These are phyloP conservation scores for Dendrobium catenatum DNA, from an alignment of 106 monocot genomes.

Conservation along the genomic window DNA sequence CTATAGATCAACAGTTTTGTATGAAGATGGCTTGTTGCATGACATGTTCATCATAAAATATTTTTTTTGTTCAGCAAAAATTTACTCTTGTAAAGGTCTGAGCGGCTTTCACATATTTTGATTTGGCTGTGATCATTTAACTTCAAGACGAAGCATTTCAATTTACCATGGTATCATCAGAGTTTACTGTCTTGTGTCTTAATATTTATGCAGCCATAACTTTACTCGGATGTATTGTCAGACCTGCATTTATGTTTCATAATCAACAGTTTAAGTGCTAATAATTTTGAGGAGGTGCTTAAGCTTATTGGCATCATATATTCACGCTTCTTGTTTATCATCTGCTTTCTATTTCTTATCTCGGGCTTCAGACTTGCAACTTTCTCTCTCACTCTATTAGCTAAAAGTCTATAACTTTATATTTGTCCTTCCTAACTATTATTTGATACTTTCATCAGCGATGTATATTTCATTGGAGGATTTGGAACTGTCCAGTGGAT, in stretches of 20 bases:
- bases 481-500: conserved; percentile 84
- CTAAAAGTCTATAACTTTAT: neutral
- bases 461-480: conserved; percentile 75
- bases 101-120: no score
- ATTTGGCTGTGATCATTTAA: no score
- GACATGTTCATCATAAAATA: neutral
- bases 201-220: neutral
- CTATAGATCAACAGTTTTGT: no score
- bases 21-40: neutral
- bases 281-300: neutral
- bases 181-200: neutral
- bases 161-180: neutral
- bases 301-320: neutral
- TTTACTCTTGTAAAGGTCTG: neutral
- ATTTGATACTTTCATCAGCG: conserved; percentile 25
- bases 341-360: neutral
- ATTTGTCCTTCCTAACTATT: neutral
- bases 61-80: neutral
- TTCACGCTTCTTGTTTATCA: neutral
- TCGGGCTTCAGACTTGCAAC: neutral
- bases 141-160: neutral
- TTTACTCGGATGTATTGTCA: neutral
- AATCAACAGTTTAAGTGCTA: neutral
- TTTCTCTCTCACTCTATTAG: neutral
- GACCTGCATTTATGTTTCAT: neutral